Evolutionary conservation across 1,284 basidiomycete genomes (phyloP).

Genomic region (Megacollybia platyphylla): DNA sequence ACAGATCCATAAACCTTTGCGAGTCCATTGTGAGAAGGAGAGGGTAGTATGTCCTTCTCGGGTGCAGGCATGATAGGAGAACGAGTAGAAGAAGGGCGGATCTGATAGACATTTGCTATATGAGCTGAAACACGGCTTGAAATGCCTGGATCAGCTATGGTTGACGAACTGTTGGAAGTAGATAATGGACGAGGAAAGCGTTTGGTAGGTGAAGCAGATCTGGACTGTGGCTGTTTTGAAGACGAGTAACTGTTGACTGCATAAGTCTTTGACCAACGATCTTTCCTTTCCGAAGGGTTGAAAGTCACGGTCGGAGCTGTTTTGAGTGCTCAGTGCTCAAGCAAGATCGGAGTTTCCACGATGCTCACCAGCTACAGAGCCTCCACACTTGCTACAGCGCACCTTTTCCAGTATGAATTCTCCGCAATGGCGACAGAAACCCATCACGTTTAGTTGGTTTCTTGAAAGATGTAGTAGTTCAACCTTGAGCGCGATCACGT

Average conservation of each 20-base stretch:
- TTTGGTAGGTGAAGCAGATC: slow-evolving; percentile 19
- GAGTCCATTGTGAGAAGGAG: slow-evolving; percentile 42
- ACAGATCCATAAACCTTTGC: slow-evolving; percentile 76
- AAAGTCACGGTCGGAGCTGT: slow-evolving; percentile 59
- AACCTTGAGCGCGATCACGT: slow-evolving; percentile 4
- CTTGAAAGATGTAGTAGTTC: neutral
- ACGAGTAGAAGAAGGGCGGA: slow-evolving; percentile 40
- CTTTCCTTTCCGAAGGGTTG: slow-evolving; percentile 37
- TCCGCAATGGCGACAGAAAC: slow-evolving; percentile 70
- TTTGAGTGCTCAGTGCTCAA: neutral
- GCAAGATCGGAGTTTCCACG: neutral
- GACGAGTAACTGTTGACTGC: slow-evolving; percentile 38
- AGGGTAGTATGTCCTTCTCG: slow-evolving; percentile 49
- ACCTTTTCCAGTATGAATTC: slow-evolving; percentile 51
- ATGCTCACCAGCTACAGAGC: slow-evolving; percentile 55
- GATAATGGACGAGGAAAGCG: slow-evolving; percentile 39
- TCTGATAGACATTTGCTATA: slow-evolving; percentile 31
- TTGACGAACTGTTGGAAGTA: slow-evolving; percentile 14
- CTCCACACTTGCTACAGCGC: slow-evolving; percentile 62
- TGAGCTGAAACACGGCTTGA: slow-evolving; percentile 41
- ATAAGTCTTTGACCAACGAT: slow-evolving; percentile 71
- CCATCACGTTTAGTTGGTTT: slow-evolving; percentile 29
- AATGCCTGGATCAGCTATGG: slow-evolving; percentile 16
- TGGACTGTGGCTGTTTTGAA: slow-evolving; percentile 11
- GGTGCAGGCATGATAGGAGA: slow-evolving; percentile 34